Evolutionary conservation across 345 rosid genomes (phyloP), one percentile per base, ranked within the genome.

Genomic region (Durio zibethinus): DNA sequence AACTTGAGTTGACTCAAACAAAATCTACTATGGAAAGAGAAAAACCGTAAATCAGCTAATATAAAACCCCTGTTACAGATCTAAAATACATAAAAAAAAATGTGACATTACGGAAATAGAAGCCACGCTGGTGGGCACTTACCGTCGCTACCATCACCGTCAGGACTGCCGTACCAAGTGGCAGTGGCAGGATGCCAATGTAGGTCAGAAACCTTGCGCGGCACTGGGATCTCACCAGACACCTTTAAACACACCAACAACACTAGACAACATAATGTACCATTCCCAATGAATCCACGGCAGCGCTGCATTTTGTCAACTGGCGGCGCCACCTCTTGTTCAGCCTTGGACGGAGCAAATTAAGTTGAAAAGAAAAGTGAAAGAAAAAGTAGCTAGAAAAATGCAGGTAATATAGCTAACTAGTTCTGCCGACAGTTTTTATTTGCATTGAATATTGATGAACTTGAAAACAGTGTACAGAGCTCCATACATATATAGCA

Each of bases 91-190:
- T 7, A 65, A 31, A 50, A 15, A 12, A 54, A 23, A 21, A 54
- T n/a, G n/a, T n/a, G n/a, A n/a, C n/a, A n/a, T n/a, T n/a, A n/a
- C n/a, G n/a, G n/a, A 50, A 66, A n/a, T 63, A 35, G 45, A 77
- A 69, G 16, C 25, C 10, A 25, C 15, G n/a, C 36, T 0, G 50
- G n/a, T 29, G 27, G 63, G 31, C 9, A 70, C 79, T 50, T 80
- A 94, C 99, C 99, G 78, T 85, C 90, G 74, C 97, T 95, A 60
- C 99, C 99, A 78, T 95, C 99, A 7, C 99, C 99, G n/a, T 93
- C 96, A 38, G 99, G 90, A 77, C 88, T 86, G 53, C 99, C 99
- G 84, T 95, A 93, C 99, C 99, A 95, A 75, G 99, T 95, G 80
- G 99, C 97, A 5, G 93, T 92, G 23, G 99, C 99, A 8, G 90